Base-by-base conservation (phyloP, 495 filamentous ascomycete genomes). In the Aspergillus affinis region DNA sequence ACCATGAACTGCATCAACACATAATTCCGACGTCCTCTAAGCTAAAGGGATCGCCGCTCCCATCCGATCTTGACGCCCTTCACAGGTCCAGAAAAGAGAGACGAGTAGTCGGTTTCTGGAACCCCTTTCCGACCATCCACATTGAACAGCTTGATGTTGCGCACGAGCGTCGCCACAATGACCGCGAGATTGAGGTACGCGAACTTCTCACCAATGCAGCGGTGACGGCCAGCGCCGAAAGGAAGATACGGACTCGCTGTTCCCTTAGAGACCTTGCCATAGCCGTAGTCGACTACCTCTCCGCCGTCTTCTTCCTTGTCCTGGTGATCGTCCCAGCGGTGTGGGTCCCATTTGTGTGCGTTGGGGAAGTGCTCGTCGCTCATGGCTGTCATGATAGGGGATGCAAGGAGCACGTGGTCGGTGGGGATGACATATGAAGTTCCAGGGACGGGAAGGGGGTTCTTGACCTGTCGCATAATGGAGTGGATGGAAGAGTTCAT, bases 171-270 rank as follows among this genome's bases (percentile, higher is more conserved):
- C n/a, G 88, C 90, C 51, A 88, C 76, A 64, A 98, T 96, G 12
- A 90, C 91, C 59, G 86, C 85, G 49, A 98, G 79, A 73, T 98
- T 93, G 61, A 97, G 81, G 70, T 95, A 96, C 57, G 94, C 94
- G 70, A 97, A 98, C 67, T 97, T 92, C 77, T 97, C 94, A 50
- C 94, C 94, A 67, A 98, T 97, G 72, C 94, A 98, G 10, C 94
- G 77, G 75, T 98, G 94, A 54, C 94, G 80, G 6, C 94, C 94
- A 1, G 92, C 94, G 2, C 94, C 94, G 69, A 98, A 98, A 0
- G 94, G 94, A 18, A 98, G 81, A 75, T 97, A 98, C 2, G 94
- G 93, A 51, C 88, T 92, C 27, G 77, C 78, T 6, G 91, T 86
- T 20, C 94, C 93, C 78, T 97, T 97, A 73, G 84, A 89, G 54